A percentile compares a stretch with the other conserved stretches of the same genome.
Evolutionary conservation across 768 basidiomycete species (phyloP).

Genomic region (Exsudoporus frostii): DNA sequence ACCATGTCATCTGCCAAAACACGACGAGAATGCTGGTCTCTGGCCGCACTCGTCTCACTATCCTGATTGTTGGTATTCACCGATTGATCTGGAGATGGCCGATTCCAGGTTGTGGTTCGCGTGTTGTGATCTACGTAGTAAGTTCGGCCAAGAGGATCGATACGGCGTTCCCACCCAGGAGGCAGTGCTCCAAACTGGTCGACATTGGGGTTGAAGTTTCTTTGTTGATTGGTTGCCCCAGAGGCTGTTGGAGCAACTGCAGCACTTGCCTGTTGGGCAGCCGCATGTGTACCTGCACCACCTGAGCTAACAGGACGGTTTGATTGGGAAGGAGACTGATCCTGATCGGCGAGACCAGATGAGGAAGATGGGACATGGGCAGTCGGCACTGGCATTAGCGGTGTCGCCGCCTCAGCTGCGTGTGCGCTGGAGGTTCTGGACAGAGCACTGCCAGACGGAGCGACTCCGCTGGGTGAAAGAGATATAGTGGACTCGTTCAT

Average conservation of each 20-base stretch:
- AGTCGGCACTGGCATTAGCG: conserved; percentile 41
- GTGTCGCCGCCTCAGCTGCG: conserved; percentile 49
- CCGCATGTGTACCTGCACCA: conserved; percentile 17
- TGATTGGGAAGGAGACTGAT: conserved; percentile 26
- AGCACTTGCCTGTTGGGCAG: conserved; percentile 20
- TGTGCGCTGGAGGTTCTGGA: conserved; percentile 70
- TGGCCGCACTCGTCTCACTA: conserved; percentile 78
- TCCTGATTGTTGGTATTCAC: conserved; percentile 71
- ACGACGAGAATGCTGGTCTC: conserved; percentile 82
- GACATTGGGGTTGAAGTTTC: conserved; percentile 91
- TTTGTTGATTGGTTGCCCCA: conserved; percentile 48
- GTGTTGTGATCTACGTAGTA: conserved; percentile 99
- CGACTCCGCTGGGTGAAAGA: conserved; percentile 46
- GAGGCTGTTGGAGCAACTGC: conserved; percentile 33
- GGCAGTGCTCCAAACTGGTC: conserved; percentile 94
- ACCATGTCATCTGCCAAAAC: conserved; percentile 82
- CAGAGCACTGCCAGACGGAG: conserved; percentile 39
- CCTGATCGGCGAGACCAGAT: conserved; percentile 28
- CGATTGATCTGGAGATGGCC: conserved; percentile 76
- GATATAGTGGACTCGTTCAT: conserved; percentile 58
- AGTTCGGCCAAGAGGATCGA: conserved; percentile 92
- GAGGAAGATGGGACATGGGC: conserved; percentile 28
- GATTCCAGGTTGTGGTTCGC: conserved; percentile 95
- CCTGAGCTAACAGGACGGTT: conserved; percentile 38
- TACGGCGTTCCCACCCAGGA: conserved; percentile 92